phyloP scores from a whole-genome alignment of 768 basidiomycete species.

The Phylloporus rhodoxanthus region DNA sequence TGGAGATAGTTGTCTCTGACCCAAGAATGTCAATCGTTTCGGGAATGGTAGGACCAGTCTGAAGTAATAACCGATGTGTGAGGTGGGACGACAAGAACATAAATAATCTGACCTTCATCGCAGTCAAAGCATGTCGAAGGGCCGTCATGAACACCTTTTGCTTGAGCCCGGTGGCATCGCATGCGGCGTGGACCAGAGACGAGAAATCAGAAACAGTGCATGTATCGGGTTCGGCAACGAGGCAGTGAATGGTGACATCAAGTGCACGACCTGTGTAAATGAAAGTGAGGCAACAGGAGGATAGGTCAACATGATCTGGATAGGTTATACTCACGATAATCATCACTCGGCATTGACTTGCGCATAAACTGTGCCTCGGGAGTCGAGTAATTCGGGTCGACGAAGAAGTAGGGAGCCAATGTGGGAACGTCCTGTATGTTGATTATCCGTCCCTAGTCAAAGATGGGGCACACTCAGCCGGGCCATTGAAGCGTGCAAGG shows the following conservation, averaged over 20 bases:
- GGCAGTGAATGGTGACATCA: not conserved
- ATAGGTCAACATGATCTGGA: not conserved
- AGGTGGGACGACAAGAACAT: not conserved
- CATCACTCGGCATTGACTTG: conserved; percentile 33
- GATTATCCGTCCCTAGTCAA: conserved; percentile 54
- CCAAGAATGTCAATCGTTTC: conserved; percentile 38
- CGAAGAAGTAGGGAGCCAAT: conserved; percentile 74
- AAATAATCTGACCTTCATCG: conserved; percentile 59
- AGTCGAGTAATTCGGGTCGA: conserved; percentile 53
- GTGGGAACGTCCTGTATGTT: conserved; percentile 67
- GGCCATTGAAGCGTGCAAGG: not conserved
- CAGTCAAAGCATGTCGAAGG: conserved; percentile 74
- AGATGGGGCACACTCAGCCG: not conserved
- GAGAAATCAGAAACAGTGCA: conserved; percentile 24
- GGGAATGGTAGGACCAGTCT: conserved; percentile 41
- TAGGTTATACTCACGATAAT: conserved; percentile 38
- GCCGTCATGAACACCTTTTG: conserved; percentile 62
- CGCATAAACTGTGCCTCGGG: conserved; percentile 53
- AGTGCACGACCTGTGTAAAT: conserved; percentile 8
- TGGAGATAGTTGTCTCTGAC: conserved; percentile 14
- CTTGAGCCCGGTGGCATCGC: conserved; percentile 34
- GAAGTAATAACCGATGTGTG: not conserved
- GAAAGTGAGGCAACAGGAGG: not conserved
- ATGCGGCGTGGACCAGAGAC: conserved; percentile 40
- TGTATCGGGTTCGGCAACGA: conserved; percentile 1